These are phyloP conservation scores for Leccinum fallax DNA, from an alignment of 1,284 basidiomycete genomes.

Conservation along the genomic window DNA sequence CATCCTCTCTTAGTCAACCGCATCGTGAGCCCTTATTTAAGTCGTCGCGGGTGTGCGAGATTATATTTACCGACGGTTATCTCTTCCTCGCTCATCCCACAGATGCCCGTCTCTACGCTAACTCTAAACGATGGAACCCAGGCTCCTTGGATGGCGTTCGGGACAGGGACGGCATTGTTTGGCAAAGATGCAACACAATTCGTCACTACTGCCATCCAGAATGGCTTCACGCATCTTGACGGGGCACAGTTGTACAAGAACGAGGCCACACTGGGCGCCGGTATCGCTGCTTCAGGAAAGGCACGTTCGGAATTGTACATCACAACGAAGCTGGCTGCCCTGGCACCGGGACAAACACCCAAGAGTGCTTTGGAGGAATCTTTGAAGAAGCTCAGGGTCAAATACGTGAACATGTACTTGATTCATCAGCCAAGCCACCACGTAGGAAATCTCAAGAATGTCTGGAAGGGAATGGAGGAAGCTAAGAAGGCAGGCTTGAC, in stretches of 20 bases:
- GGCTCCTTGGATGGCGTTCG: conserved; percentile 69
- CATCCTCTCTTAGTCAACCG: conserved; percentile 12
- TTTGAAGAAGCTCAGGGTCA: conserved; percentile 59
- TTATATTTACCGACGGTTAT: conserved; percentile 9
- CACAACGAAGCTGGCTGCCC: conserved; percentile 60
- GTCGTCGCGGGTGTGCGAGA: background rate
- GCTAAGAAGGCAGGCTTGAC: conserved; percentile 68
- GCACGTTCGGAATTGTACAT: conserved; percentile 53
- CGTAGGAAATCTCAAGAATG: conserved; percentile 48
- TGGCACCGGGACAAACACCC: conserved; percentile 44
- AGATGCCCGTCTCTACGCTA: conserved; percentile 44
- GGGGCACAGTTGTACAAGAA: conserved; percentile 70
- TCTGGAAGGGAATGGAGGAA: conserved; percentile 77
- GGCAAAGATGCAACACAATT: conserved; percentile 51
- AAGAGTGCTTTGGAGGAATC: conserved; percentile 55
- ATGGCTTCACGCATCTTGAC: conserved; percentile 71
- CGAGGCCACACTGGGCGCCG: conserved; percentile 58
- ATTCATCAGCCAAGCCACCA: conserved; percentile 56
- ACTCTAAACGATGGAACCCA: conserved; percentile 59
- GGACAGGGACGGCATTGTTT: conserved; percentile 66
- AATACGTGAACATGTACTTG: conserved; percentile 79
- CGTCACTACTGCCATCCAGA: conserved; percentile 56
- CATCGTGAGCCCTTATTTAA: conserved; percentile 17
- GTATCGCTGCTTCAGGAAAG: conserved; percentile 55
- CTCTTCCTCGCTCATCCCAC: conserved; percentile 12